Conservation (phyloP, 2,329 filamentous ascomycete species). For the Immersiporthe knoxdaviesiana region DNA sequence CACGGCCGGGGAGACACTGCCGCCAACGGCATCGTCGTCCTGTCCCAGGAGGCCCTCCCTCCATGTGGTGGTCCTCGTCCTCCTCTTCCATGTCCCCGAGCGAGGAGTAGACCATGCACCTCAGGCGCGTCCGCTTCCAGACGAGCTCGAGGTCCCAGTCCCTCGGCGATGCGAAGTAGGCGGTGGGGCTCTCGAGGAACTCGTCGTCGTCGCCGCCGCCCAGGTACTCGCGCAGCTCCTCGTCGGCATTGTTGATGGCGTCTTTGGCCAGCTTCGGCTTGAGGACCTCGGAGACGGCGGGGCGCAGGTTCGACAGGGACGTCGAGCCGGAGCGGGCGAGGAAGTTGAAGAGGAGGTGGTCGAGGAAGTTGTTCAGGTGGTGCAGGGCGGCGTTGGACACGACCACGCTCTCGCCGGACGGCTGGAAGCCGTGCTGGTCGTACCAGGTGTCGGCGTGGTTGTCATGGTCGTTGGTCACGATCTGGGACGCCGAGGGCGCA, state of each 20-base stretch:
- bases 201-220: constrained; percentile 79
- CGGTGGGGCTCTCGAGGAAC: constrained; percentile 57
- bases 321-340: constrained; percentile 81
- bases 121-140: constrained; percentile 89
- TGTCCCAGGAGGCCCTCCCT: constrained; percentile 74
- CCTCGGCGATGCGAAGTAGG: constrained; percentile 51
- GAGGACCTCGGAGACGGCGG: constrained; percentile 82
- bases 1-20: constrained; percentile 82
- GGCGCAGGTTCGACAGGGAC: constrained; percentile 72
- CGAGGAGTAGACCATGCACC: constrained; percentile 98
- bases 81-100: constrained; percentile 97
- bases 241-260: constrained; percentile 44
- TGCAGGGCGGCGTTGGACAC: constrained; percentile 74
- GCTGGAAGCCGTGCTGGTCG: constrained; percentile 68
- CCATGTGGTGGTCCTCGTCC: constrained; percentile 87
- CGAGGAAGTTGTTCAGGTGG: constrained; percentile 88
- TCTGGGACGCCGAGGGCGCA: constrained; percentile 83
- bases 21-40: constrained; percentile 61
- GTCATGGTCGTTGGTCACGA: constrained; percentile 87
- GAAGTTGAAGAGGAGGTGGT: constrained; percentile 90
- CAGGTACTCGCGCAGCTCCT: constrained; percentile 76
- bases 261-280: constrained; percentile 86
- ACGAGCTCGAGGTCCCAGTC: constrained; percentile 90
- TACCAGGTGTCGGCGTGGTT: constrained; percentile 71
- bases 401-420: constrained; percentile 68